Evolutionary conservation across 768 basidiomycete genomes (phyloP).

Genomic region (Boletus sensibilis): DNA sequence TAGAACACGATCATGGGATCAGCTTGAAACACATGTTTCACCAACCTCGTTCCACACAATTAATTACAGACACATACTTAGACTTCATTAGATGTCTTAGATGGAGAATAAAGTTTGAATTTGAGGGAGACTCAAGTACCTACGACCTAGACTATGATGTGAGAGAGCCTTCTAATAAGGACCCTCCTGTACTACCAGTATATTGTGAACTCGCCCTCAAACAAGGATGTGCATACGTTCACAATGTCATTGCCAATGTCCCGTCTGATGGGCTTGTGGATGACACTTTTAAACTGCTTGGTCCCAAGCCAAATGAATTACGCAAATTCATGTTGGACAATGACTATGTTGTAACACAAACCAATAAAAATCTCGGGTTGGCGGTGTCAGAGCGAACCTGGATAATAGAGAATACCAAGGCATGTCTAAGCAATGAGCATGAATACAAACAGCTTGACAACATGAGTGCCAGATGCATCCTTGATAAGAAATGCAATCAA

Average conservation of each 20-base stretch:
- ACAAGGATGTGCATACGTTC: neutral
- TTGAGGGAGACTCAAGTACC: neutral
- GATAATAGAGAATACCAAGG: neutral
- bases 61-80: too few relatives aligned
- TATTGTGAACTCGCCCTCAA: neutral
- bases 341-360: neutral
- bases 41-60: too few relatives aligned
- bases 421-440: too few relatives aligned
- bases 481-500: neutral
- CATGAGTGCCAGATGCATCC: accelerated
- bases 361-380: neutral
- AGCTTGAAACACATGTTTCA: too few relatives aligned
- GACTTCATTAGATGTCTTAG: too few relatives aligned
- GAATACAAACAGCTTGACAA: too few relatives aligned
- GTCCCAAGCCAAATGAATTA: neutral
- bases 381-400: neutral
- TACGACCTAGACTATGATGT: neutral
- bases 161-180: neutral
- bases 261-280: neutral
- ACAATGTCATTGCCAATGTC: neutral
- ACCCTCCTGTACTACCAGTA: neutral
- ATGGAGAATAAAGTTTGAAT: too few relatives aligned
- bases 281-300: neutral
- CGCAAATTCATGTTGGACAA: neutral
- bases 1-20: too few relatives aligned